Conservation (phyloP, 352 stramenopile species). For the Phytophthora cactorum region DNA sequence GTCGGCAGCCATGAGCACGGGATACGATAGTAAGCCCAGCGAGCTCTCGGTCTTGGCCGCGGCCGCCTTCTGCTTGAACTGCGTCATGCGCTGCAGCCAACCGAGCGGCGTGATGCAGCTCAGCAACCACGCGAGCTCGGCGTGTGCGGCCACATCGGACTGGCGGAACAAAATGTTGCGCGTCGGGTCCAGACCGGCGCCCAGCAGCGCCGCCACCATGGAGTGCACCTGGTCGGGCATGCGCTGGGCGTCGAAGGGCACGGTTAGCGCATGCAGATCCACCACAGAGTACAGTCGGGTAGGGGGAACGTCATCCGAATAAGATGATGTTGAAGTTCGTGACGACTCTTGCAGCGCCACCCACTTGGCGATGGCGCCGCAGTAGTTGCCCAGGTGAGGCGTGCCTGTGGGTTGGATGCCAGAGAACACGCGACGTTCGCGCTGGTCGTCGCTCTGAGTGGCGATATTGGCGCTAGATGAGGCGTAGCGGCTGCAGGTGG, state of each 20-base stretch:
- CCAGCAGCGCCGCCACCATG: constrained; percentile 95
- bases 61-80: constrained; percentile 99
- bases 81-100: constrained; percentile 99
- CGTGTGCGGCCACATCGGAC: constrained; percentile 86
- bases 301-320: constrained; percentile 8
- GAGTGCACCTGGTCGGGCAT: constrained; percentile 91
- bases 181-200: constrained; percentile 88
- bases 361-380: constrained; percentile 98
- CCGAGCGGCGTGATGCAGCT: constrained; percentile 97
- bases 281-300: constrained; percentile 88
- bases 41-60: constrained; percentile 76
- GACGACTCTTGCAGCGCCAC: constrained; percentile 92
- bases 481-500: neutral
- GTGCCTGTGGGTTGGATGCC: constrained; percentile 98
- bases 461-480: constrained; percentile 4
- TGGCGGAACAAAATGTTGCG: constrained; percentile 84
- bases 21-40: constrained; percentile 97
- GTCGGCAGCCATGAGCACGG: constrained; percentile 98
- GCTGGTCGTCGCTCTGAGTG: constrained; percentile 26
- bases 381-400: constrained; percentile 99
- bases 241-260: constrained; percentile 92
- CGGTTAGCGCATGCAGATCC: constrained; percentile 98
- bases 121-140: constrained; percentile 98
- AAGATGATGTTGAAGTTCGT: constrained; percentile 10
- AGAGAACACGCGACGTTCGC: constrained; percentile 91